Evolutionary conservation across 805 yeast genomes (phyloP), one percentile per base, ranked within the genome.

Genomic region (Metschnikowia kofuensis): DNA sequence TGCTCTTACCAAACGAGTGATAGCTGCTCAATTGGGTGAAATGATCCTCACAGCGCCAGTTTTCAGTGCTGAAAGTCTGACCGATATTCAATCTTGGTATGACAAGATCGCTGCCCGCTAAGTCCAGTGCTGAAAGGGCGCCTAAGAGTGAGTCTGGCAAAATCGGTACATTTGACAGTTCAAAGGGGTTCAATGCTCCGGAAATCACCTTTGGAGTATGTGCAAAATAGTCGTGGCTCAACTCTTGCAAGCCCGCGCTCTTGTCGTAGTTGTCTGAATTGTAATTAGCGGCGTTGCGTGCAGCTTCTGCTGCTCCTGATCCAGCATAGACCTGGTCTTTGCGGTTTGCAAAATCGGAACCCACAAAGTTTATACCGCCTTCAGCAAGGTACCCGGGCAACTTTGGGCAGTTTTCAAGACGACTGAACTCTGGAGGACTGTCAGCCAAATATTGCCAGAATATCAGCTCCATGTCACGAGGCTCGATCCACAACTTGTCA

Each of bases 1-100:
- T 79, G 12, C 70, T 58, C 7, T 78, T 77, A 2, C 90, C 91
- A 42, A 71, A 54, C 53, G 80, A 82, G 40, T 75, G 79, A 52
- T 75, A 84, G 57, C 80, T 82, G 29, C 76, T 66, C 10, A 69
- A 59, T 39, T 81, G 80, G 2, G 84, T 62, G 61, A 78, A 79
- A 51, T 80, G 85, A 53, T 85, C 90, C 54, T 80, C 87, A 46
- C 75, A 63, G 16, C 65, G 62, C 89, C 89, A 85, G 39, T 79
- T 72, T 44, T 76, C 76, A 2, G 78, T 65, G 43, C 84, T 74
- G 52, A 76, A 78, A 2, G 80, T 66, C 80, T 78, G 77, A 1
- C 79, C 81, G 10, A 83, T 68, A 40, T 74, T 72, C 35, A 82
- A 44, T n/a, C 65, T 62, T 0, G 88, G 74, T 16, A 60, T 64